phyloP scores from a whole-genome alignment of 2,329 filamentous ascomycete genomes.

The Colletotrichum salicis region DNA sequence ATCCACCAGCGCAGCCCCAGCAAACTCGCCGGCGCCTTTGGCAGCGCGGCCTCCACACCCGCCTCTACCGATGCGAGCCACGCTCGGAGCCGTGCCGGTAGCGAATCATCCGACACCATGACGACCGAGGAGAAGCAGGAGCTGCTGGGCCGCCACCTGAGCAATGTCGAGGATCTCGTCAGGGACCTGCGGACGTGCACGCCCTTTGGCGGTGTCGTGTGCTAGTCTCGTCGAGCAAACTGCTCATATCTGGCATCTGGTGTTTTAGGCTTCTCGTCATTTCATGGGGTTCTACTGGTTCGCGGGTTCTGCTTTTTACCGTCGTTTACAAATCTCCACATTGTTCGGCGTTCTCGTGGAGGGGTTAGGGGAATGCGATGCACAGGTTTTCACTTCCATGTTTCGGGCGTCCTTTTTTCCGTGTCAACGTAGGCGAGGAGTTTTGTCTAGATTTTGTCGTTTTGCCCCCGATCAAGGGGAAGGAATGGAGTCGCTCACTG shows the following conservation, averaged over 20 bases:
- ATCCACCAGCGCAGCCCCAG: conserved; percentile 75
- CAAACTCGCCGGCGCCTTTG: conserved; percentile 71
- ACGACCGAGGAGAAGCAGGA: conserved; percentile 85
- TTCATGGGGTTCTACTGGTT: conserved; percentile 31
- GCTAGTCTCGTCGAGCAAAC: conserved; percentile 42
- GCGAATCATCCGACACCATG: conserved; percentile 60
- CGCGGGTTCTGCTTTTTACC: conserved; percentile 12
- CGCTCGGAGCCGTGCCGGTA: conserved; percentile 47
- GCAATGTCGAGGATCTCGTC: conserved; percentile 85
- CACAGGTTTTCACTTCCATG: neutral
- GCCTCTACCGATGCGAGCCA: conserved; percentile 42
- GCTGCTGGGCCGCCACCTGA: conserved; percentile 80
- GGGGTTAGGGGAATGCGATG: conserved; percentile 17
- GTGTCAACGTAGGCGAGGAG: conserved; percentile 7
- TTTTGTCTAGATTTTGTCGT: neutral
- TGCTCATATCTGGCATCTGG: conserved; percentile 6
- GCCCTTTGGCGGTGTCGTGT: conserved; percentile 74
- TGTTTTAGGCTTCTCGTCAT: conserved; percentile 19
- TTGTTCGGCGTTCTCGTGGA: conserved; percentile 31
- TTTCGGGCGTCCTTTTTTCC: neutral
- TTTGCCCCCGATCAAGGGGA: neutral
- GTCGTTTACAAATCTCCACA: conserved; percentile 12
- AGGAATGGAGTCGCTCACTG: neutral
- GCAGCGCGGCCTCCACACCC: conserved; percentile 44
- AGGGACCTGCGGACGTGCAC: conserved; percentile 83